phyloP scores from a whole-genome alignment of 2,329 filamentous ascomycete species.

The Mariannaea sp. region DNA sequence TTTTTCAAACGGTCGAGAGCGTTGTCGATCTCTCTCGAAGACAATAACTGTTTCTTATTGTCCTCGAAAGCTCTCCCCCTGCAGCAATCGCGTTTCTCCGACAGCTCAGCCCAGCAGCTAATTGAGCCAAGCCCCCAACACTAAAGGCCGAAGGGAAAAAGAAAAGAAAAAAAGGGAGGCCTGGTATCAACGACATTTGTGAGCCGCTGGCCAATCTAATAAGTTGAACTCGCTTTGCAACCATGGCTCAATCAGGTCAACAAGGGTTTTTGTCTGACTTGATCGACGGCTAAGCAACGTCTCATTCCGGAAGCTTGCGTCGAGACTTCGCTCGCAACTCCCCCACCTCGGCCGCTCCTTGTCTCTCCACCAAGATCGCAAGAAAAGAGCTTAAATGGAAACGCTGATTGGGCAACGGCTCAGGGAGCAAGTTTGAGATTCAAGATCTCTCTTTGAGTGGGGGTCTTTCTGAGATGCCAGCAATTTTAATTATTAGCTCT shows the following conservation, averaged over 20 bases:
- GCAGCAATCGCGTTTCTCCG: not conserved
- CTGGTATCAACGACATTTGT: not conserved
- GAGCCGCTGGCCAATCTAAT: not conserved
- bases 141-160: too few relatives aligned
- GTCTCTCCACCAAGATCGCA: not conserved
- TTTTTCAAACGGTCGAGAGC: conserved; percentile 2
- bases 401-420: conserved; percentile 22
- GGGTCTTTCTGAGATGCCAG: not conserved
- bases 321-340: not conserved
- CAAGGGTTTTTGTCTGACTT: not conserved
- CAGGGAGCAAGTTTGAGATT: conserved; percentile 17
- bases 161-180: not conserved
- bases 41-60: not conserved
- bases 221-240: not conserved
- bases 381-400: conserved; percentile 2
- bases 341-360: not conserved
- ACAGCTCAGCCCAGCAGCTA: not conserved
- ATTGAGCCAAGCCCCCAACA: not conserved
- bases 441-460: conserved; percentile 6
- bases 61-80: not conserved
- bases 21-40: not conserved
- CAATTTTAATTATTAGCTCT: not conserved
- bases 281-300: conserved; percentile 2
- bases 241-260: conserved; percentile 6
- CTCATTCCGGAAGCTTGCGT: conserved; percentile 9